phyloP scores from a whole-genome alignment of 2,329 filamentous ascomycete genomes.

The Chrysoporthe deuterocubensis region DNA sequence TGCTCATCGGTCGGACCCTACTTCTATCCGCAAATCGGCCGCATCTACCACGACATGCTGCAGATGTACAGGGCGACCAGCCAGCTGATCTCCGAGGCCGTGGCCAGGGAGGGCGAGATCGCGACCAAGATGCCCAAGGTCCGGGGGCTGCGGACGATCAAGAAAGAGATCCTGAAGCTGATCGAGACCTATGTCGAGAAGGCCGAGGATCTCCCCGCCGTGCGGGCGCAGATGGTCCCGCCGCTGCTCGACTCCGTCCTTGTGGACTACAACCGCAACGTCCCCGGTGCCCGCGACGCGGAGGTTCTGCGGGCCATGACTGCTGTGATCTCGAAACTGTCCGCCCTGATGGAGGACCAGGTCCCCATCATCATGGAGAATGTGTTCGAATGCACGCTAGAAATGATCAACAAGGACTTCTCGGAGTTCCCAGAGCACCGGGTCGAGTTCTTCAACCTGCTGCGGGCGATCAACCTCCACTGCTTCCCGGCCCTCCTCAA shows the following conservation, averaged over 20 bases:
- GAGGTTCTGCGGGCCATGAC: slow-evolving; percentile 98
- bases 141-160: slow-evolving; percentile 92
- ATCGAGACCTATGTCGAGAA: slow-evolving; percentile 99
- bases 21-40: slow-evolving; percentile 96
- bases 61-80: slow-evolving; percentile 99
- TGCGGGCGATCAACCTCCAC: slow-evolving; percentile 93
- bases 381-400: slow-evolving; percentile 96
- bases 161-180: slow-evolving; percentile 98
- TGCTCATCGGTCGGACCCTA: slow-evolving; percentile 96
- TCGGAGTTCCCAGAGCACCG: slow-evolving; percentile 98
- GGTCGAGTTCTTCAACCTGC: slow-evolving; percentile 98
- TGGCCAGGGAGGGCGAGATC: slow-evolving; percentile 84
- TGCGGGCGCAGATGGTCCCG: slow-evolving; percentile 93
- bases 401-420: slow-evolving; percentile 99
- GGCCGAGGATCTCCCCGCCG: slow-evolving; percentile 92
- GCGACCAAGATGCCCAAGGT: slow-evolving; percentile 98
- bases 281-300: slow-evolving; percentile 91
- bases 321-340: slow-evolving; percentile 93
- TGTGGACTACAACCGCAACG: slow-evolving; percentile 95
- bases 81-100: slow-evolving; percentile 90
- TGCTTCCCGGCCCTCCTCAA: slow-evolving; percentile 95
- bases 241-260: slow-evolving; percentile 91
- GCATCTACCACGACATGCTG: slow-evolving; percentile 97
- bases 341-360: slow-evolving; percentile 96
- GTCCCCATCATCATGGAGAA: slow-evolving; percentile 98